Percentiles rank a stretch among this genome's conserved stretches.
These are phyloP conservation scores for Fusarium buxicola DNA, from an alignment of 2,329 filamentous ascomycete species.

Conservation along the genomic window DNA sequence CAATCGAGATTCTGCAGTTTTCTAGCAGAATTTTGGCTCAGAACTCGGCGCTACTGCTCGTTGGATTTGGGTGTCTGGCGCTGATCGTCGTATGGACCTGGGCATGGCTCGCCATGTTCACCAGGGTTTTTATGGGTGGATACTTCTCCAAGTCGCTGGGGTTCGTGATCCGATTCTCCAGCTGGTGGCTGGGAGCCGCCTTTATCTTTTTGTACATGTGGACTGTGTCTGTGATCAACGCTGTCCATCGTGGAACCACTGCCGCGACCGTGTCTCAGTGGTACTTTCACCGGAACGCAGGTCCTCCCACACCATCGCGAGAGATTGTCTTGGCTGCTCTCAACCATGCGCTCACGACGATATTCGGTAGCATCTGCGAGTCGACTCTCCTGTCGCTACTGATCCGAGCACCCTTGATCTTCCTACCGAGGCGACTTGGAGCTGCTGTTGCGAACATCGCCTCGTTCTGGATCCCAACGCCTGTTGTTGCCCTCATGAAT, in stretches of 20 bases:
- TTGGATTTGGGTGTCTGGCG: slow-evolving; percentile 83
- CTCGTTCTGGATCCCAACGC: slow-evolving; percentile 85
- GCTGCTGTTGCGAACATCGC: slow-evolving; percentile 76
- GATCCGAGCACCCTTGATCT: slow-evolving; percentile 84
- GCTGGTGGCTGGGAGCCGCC: slow-evolving; percentile 94
- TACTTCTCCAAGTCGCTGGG: slow-evolving; percentile 74
- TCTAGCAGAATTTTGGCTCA: slow-evolving; percentile 87
- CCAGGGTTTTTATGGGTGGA: slow-evolving; percentile 92
- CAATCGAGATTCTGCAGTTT: slow-evolving; percentile 92
- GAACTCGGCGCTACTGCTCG: slow-evolving; percentile 82
- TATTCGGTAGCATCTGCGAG: slow-evolving; percentile 92
- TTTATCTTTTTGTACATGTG: slow-evolving; percentile 97
- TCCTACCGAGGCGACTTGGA: slow-evolving; percentile 79
- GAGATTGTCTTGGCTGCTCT: slow-evolving; percentile 88
- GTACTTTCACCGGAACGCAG: slow-evolving; percentile 95
- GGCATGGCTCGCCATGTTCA: slow-evolving; percentile 97
- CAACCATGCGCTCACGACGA: slow-evolving; percentile 82
- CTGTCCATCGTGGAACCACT: slow-evolving; percentile 89
- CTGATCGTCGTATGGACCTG: slow-evolving; percentile 91
- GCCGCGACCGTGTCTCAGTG: slow-evolving; percentile 97
- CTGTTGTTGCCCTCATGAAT: slow-evolving; percentile 87
- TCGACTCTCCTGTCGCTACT: slow-evolving; percentile 84
- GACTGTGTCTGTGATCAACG: slow-evolving; percentile 88
- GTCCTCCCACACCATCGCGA: slow-evolving; percentile 79
- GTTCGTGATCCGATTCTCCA: slow-evolving; percentile 88